Conservation (phyloP, 2,329 filamentous ascomycete species). For the Fusarium paranaense region DNA sequence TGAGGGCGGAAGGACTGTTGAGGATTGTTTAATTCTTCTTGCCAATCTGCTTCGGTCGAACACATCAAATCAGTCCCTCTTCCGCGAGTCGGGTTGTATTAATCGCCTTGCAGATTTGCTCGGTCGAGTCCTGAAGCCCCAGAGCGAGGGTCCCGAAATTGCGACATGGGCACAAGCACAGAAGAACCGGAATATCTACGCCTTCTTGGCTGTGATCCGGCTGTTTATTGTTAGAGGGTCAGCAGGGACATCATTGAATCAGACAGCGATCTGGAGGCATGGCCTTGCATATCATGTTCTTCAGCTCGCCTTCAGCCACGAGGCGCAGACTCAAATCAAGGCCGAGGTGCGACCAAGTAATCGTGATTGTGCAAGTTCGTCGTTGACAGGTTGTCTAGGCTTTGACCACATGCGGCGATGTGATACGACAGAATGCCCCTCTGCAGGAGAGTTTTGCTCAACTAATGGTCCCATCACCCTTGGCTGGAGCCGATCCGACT, state of each 20-base stretch:
- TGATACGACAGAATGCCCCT: constrained; percentile 82
- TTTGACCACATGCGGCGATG: constrained; percentile 84
- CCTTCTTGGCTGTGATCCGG: constrained; percentile 85
- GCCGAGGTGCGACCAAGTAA: constrained; percentile 70
- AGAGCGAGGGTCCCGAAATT: constrained; percentile 66
- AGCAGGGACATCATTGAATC: constrained; percentile 83
- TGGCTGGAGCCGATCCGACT: constrained; percentile 51
- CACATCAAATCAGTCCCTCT: constrained; percentile 91
- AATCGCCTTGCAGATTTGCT: constrained; percentile 78
- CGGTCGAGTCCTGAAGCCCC: constrained; percentile 65
- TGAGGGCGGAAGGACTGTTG: constrained; percentile 87
- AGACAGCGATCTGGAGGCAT: constrained; percentile 85
- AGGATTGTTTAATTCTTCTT: constrained; percentile 91
- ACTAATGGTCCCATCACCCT: constrained; percentile 77
- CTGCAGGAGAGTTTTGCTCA: constrained; percentile 93
- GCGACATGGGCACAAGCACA: constrained; percentile 82
- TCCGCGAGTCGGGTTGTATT: constrained; percentile 89
- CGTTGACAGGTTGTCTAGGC: constrained; percentile 63
- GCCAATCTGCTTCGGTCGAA: constrained; percentile 91
- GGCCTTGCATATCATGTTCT: constrained; percentile 83
- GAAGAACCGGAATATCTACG: constrained; percentile 91
- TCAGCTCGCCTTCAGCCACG: constrained; percentile 82
- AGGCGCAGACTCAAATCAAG: constrained; percentile 80
- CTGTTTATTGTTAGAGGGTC: constrained; percentile 88
- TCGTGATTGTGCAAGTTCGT: not conserved